Base-by-base conservation (phyloP, 2,329 filamentous ascomycete genomes). In the Tolypocladium tundrense region DNA sequence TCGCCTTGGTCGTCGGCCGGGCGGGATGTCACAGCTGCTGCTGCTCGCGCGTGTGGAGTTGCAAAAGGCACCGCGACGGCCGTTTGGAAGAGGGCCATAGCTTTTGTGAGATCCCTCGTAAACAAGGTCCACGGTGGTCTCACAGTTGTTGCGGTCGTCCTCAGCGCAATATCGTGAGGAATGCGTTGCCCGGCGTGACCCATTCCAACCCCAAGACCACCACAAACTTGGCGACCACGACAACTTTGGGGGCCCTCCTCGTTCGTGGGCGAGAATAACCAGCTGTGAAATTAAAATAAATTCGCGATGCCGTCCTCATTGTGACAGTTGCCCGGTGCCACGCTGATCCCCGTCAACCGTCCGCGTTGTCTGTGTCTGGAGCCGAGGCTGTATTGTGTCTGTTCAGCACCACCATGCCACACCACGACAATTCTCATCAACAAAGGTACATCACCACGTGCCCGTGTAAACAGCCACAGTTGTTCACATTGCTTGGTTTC, bases 121-220 rank as follows among this genome's bases (percentile, higher is more conserved):
- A 52, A 52, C 48, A 52, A 37, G 19, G 11, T 4, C 33, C 48
- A 33, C 21, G 27, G 45, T 7, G 8, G 19, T n/a, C 6, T 31
- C 43, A 14, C 19, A 31, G 16, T 10, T 19, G 8, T 45, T 50
- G 45, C 27, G n/a, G 19, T 3, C 13, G 9, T 13, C 4, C 51
- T 54, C 21, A 16, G 35, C 35, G 54, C 67, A 66, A 68, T 66
- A 63, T 65, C 56, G 57, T 57, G 56, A 69, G 72, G 72, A 75
- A 75, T 74, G 72, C 67, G 72, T 75, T 73, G 72, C 68, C 61
- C 63, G 57, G 65, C 60, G 66, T 67, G 59, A 68, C 61, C 61
- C 72, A 74, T 74, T 74, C 72, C 72, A 70, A 56, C 56, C 45
- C 43, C 55, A 50, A 52, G 45, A 58, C 61, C 64, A 65, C 62